Conservation (phyloP, 2,329 filamentous ascomycete genomes). For the Cordyceps javanica region DNA sequence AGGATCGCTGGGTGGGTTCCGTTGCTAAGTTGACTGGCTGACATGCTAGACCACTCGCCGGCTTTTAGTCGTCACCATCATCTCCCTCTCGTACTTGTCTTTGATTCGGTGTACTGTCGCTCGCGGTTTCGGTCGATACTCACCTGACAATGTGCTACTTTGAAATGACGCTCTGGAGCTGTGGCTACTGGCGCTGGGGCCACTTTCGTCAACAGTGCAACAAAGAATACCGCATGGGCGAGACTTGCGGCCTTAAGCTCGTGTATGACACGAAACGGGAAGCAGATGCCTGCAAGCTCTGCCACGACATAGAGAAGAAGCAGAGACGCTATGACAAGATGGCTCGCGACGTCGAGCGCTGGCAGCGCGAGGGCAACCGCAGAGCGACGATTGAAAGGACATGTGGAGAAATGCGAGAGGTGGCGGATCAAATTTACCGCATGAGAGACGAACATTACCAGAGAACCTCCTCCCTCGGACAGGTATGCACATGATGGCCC, state of each 20-base stretch:
- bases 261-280: slow-evolving; percentile 67
- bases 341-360: slow-evolving; percentile 66
- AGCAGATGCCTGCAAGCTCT: slow-evolving; percentile 68
- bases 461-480: slow-evolving; percentile 28
- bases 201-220: slow-evolving; percentile 89
- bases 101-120: slow-evolving; percentile 13
- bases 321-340: slow-evolving; percentile 68
- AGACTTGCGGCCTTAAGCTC: slow-evolving; percentile 92
- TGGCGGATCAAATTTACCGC: slow-evolving; percentile 52
- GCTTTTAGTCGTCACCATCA: slow-evolving; percentile 8
- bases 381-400: slow-evolving; percentile 67
- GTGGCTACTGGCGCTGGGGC: slow-evolving; percentile 92
- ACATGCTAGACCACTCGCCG: slow-evolving; percentile 10
- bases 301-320: slow-evolving; percentile 86
- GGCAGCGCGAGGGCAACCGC: slow-evolving; percentile 69
- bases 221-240: slow-evolving; percentile 90
- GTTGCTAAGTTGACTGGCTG: slow-evolving; percentile 12
- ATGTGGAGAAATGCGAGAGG: slow-evolving; percentile 59
- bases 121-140: slow-evolving; percentile 9
- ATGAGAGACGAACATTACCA: slow-evolving; percentile 37
- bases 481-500: slow-evolving; percentile 20
- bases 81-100: not conserved
- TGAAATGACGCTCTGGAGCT: slow-evolving; percentile 78
- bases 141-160: slow-evolving; percentile 79
- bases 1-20: slow-evolving; percentile 13